Evolutionary conservation across 169 alveolate genomes (phyloP), one percentile per base, ranked within the genome.

Genomic region (Cryptosporidium ubiquitum): DNA sequence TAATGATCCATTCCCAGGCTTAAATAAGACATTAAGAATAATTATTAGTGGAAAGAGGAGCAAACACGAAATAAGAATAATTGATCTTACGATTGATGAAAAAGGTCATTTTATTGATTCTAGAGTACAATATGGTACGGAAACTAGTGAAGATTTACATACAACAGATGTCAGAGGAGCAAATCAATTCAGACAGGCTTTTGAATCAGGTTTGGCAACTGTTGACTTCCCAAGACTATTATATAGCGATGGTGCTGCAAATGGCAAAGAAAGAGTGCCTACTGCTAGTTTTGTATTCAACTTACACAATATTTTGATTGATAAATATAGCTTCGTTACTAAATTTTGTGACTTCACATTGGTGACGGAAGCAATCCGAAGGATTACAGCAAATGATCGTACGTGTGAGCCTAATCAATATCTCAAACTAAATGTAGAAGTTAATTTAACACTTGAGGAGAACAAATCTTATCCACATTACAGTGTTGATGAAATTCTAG

Each of bases 1-100:
- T 31, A 79, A 64, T 79, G 89, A 79, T 58, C 89, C 89, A 16
- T 79, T 79, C 89, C 89, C 89, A 35, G 89, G 89, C 10, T 64
- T 79, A 61, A 61, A 61, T 18, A 79, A 79, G 35, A 79, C 89
- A 64, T 47, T 79, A 44, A 79, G 75, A 64, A 61, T 79, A 79
- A 79, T 79, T 16, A 61, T 79, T 39, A 60, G 79, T 39, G 89
- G 89, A 5, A 79, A 79, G 52, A 79, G 89, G 40, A 79, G 89
- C 23, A 79, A 79, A 42, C 89, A 79, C 44, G 89, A 79, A 79
- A 61, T 79, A 16, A 58, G 89, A 31, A 64, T 79, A 10, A 79
- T 79, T 47, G 89, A 79, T 64, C 12, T 79, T 26, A 79, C 89
- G 16, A 40, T 79, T 20, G 89, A 79, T 61, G 89, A 79, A 42